These are phyloP conservation scores for Insectozyma bohioensis DNA, from an alignment of 1,139 yeast genomes.

Conservation along the genomic window DNA sequence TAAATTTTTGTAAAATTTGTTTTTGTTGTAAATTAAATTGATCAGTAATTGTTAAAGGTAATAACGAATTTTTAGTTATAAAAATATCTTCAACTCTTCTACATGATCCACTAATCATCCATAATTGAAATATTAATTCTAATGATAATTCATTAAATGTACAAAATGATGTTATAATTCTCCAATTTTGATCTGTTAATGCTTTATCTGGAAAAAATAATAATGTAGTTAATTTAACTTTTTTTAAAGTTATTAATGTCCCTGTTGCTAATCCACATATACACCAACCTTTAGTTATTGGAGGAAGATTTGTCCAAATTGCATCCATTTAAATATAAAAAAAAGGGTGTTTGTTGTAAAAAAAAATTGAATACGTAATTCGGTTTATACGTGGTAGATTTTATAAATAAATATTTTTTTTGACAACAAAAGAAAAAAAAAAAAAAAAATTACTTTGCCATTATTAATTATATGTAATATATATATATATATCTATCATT, in stretches of 20 bases:
- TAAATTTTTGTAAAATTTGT: constrained; percentile 14
- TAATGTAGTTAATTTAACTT: constrained; percentile 17
- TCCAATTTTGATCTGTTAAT: constrained; percentile 34
- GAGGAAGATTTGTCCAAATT: constrained; percentile 24
- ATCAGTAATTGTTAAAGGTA: constrained; percentile 20
- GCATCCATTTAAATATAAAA: constrained; percentile 13
- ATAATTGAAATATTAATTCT: constrained; percentile 20
- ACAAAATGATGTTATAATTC: constrained; percentile 36
- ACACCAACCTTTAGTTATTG: constrained; percentile 34
- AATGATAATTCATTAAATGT: constrained; percentile 30
- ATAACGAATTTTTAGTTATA: constrained; percentile 14
- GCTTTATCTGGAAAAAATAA: constrained; percentile 26
- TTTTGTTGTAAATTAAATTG: constrained; percentile 19
- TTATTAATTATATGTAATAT: too few relatives aligned
- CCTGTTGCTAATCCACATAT: constrained; percentile 21
- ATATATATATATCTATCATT: too few relatives aligned
- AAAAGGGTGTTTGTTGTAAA: too few relatives aligned
- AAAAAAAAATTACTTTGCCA: not conserved
- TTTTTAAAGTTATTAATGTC: constrained; percentile 17
- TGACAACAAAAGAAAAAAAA: not conserved
- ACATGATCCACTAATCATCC: constrained; percentile 19
- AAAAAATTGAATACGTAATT: too few relatives aligned
- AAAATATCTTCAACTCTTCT: constrained; percentile 22
- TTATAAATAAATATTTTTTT: too few relatives aligned
- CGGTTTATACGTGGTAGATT: too few relatives aligned